Conservation (phyloP, 1,284 basidiomycete genomes). For the Cryptococcus jaspeensis region DNA sequence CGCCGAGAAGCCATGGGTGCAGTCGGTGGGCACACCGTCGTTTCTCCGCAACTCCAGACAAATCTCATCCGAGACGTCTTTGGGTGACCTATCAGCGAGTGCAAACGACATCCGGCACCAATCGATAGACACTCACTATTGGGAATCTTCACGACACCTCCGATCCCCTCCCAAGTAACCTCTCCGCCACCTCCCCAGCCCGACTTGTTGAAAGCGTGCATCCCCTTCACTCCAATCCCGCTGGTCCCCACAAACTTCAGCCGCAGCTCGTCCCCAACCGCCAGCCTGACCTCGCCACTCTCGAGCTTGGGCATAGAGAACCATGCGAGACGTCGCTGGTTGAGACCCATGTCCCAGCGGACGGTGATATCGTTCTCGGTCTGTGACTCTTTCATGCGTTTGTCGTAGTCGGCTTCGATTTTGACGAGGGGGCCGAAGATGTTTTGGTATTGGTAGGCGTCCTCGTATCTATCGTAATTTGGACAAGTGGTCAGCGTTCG, state of each 20-base stretch:
- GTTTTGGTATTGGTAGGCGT: constrained; percentile 99
- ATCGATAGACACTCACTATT: constrained; percentile 70
- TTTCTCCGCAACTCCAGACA: constrained; percentile 85
- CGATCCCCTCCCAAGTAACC: constrained; percentile 83
- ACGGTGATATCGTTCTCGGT: constrained; percentile 95
- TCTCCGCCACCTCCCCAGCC: constrained; percentile 31
- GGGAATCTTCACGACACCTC: constrained; percentile 98
- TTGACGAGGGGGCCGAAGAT: constrained; percentile 98
- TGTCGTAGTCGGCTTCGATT: constrained; percentile 99
- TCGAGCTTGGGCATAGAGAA: constrained; percentile 94
- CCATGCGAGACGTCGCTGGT: constrained; percentile 97
- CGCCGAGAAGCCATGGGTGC: constrained; percentile 90
- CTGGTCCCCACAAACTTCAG: constrained; percentile 74
- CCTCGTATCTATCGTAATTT: constrained; percentile 67
- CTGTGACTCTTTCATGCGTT: constrained; percentile 94
- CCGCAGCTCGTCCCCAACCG: constrained; percentile 93
- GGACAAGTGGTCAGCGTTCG: neutral
- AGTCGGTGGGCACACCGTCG: constrained; percentile 91
- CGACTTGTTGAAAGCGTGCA: constrained; percentile 57
- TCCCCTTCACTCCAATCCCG: constrained; percentile 53
- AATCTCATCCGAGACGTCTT: constrained; percentile 97
- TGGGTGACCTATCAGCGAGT: neutral
- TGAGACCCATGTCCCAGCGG: constrained; percentile 95
- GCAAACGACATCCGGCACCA: neutral
- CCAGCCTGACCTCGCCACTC: constrained; percentile 94